A percentile compares a stretch with the other conserved stretches of the same genome.
These are phyloP conservation scores for Detonula confervacea DNA, from an alignment of 352 stramenopile genomes.

Conservation along the genomic window DNA sequence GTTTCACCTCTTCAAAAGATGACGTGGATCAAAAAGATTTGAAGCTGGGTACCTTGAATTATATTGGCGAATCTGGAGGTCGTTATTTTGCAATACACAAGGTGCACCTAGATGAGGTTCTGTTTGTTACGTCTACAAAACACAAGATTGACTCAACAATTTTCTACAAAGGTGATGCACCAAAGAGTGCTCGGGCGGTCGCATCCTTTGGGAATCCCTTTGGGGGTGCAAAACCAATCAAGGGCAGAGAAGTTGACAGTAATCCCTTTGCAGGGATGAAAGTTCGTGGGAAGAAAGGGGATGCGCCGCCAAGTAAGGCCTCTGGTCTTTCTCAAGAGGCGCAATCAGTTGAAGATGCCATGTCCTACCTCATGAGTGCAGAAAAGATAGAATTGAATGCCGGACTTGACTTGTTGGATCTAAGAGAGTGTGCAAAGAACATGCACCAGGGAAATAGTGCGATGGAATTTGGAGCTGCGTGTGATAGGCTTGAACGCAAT, in stretches of 20 bases:
- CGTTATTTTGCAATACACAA: slow-evolving; percentile 69
- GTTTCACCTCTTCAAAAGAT: slow-evolving; percentile 52
- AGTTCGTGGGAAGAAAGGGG: slow-evolving; percentile 58
- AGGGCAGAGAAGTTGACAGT: slow-evolving; percentile 35
- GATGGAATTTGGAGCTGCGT: slow-evolving; percentile 65
- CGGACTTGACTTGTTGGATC: slow-evolving; percentile 58
- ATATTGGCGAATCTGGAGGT: slow-evolving; percentile 56
- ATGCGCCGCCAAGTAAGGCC: slow-evolving; percentile 29
- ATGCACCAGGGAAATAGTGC: slow-evolving; percentile 65
- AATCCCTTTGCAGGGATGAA: slow-evolving; percentile 77
- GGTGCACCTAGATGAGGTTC: slow-evolving; percentile 70
- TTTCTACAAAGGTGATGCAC: slow-evolving; percentile 63
- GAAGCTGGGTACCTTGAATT: slow-evolving; percentile 64
- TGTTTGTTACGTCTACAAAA: slow-evolving; percentile 70
- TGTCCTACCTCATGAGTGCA: slow-evolving; percentile 62
- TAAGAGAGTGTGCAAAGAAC: slow-evolving; percentile 67
- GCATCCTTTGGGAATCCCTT: slow-evolving; percentile 51
- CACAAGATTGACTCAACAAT: slow-evolving; percentile 73
- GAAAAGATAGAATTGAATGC: slow-evolving; percentile 60
- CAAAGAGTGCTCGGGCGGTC: slow-evolving; percentile 6
- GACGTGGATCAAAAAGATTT: slow-evolving; percentile 21
- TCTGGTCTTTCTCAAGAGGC: slow-evolving; percentile 48
- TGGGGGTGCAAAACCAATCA: slow-evolving; percentile 47
- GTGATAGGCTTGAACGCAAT: slow-evolving; percentile 49
- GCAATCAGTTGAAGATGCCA: slow-evolving; percentile 60